Evolutionary conservation across 768 basidiomycete species (phyloP), one percentile per base, ranked within the genome.

Genomic region (Rubroboletus satanas): DNA sequence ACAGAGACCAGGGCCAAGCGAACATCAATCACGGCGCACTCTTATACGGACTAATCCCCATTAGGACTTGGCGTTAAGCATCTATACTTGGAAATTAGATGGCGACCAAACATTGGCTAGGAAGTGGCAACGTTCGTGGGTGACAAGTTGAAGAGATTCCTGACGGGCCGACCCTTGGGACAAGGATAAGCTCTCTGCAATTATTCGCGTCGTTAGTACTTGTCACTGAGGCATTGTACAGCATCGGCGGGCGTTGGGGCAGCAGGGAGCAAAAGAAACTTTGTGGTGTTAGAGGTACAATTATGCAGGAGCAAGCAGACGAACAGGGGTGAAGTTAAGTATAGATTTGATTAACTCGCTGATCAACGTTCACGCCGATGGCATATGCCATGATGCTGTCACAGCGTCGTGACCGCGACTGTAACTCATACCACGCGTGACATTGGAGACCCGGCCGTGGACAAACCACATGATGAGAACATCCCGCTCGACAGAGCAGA

Each of bases 111-210:
- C 4, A 66, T 64, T 62, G 56, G 58, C 55, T 38, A n/a, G 38
- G 12, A 8, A n/a, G 7, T 17, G 46, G 48, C 37, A 66, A 68
- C 66, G 57, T 66, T 66, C 52, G 65, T 67, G 49, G 17, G 39
- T 49, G 33, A 33, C 21, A 26, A 23, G 32, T 29, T 43, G 57
- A 47, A 15, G 33, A 9, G 7, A 21, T 42, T 33, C 10, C 41
- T 43, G 39, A 35, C 21, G 26, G 35, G 18, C 10, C 33, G 8
- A 33, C 12, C 4, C 45, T 45, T 12, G 14, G 21, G 15, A 18
- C 31, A 14, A 31, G 4, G 45, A 33, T 15, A 23, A 29, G 21
- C 15, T 7, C 17, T 26, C 41, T 47, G n/a, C 8, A 23, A 18
- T 23, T 7, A 37, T 23, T 11, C 8, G 35, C 46, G 5, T 36